Evolutionary conservation across 2,329 filamentous ascomycete genomes (phyloP).

Genomic region (Penicillium sp.): DNA sequence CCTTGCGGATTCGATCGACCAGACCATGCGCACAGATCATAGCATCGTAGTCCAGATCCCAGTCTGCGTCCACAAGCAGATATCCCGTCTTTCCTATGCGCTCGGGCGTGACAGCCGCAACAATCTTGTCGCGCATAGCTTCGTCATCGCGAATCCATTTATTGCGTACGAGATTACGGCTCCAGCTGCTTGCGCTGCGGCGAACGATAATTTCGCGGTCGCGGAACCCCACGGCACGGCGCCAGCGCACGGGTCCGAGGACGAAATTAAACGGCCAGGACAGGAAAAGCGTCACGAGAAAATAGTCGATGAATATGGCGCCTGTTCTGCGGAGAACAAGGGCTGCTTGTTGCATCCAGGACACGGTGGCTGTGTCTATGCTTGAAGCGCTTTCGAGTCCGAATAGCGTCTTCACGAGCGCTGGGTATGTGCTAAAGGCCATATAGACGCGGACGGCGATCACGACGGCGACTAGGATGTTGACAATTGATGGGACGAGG

Average conservation of each 20-base stretch:
- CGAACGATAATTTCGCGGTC: slow-evolving; percentile 78
- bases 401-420: slow-evolving; percentile 62
- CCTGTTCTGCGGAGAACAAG: slow-evolving; percentile 60
- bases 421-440: slow-evolving; percentile 71
- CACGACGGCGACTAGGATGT: slow-evolving; percentile 62
- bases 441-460: slow-evolving; percentile 67
- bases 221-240: slow-evolving; percentile 72
- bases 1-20: slow-evolving; percentile 51
- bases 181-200: slow-evolving; percentile 69
- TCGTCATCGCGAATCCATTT: slow-evolving; percentile 51
- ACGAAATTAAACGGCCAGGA: slow-evolving; percentile 74
- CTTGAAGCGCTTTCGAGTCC: slow-evolving; percentile 66
- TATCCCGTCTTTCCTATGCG: slow-evolving; percentile 81
- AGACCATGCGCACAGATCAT: slow-evolving; percentile 74
- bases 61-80: slow-evolving; percentile 77
- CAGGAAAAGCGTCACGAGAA: slow-evolving; percentile 65
- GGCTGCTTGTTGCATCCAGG: slow-evolving; percentile 56
- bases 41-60: slow-evolving; percentile 79
- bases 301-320: slow-evolving; percentile 71
- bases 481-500: slow-evolving; percentile 72
- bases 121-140: slow-evolving; percentile 55
- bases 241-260: slow-evolving; percentile 67
- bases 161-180: slow-evolving; percentile 54
- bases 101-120: slow-evolving; percentile 66
- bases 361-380: slow-evolving; percentile 57